phyloP scores from a whole-genome alignment of 306 rosid genomes.

The Malus asiatica region DNA sequence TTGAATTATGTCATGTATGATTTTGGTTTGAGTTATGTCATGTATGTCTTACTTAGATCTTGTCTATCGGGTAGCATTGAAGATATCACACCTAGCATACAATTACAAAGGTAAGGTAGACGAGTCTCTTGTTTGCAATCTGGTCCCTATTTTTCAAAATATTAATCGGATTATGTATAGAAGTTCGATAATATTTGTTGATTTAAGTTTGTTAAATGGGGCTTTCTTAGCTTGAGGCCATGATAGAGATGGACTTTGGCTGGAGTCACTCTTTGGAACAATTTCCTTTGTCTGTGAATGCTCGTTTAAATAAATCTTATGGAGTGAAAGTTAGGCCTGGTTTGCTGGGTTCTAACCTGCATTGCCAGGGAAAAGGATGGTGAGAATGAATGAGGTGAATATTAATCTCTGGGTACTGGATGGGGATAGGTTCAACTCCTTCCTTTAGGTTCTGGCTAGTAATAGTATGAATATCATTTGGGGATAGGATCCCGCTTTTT shows the following conservation, averaged over 20 bases:
- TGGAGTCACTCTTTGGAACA: not conserved
- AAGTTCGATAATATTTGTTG: not conserved
- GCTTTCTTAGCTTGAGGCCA: not conserved
- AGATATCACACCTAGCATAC: not conserved
- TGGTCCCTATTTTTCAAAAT: not conserved
- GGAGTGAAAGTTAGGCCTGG: not conserved
- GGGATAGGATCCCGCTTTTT: not conserved
- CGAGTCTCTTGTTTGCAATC: not conserved
- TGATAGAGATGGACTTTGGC: not conserved
- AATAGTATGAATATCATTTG: not conserved
- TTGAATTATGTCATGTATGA: not conserved
- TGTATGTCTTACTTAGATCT: slow-evolving; percentile 1
- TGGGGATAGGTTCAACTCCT: not conserved
- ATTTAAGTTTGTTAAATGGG: not conserved
- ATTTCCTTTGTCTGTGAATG: not conserved
- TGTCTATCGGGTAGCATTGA: not conserved
- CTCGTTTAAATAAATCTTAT: not conserved
- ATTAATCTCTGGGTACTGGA: not conserved
- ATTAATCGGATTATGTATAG: not conserved
- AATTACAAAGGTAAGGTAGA: not conserved
- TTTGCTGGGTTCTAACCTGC: not conserved
- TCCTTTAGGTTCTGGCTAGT: not conserved
- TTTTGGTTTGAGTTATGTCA: not conserved
- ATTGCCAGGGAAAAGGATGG: not conserved
- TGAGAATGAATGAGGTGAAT: not conserved